phyloP scores from a whole-genome alignment of 2,329 filamentous ascomycete species.

The Trichoderma sp. region DNA sequence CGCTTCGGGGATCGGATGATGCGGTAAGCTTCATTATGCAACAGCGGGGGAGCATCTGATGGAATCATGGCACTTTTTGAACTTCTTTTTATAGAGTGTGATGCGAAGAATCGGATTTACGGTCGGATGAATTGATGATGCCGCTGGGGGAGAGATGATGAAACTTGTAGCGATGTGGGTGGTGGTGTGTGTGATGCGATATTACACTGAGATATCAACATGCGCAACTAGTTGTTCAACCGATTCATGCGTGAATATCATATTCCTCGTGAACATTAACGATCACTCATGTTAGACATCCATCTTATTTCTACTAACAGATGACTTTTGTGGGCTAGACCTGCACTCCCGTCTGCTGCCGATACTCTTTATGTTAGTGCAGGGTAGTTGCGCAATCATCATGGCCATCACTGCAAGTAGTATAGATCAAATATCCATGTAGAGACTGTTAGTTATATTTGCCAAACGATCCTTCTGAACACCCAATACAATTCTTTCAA shows the following conservation, averaged over 20 bases:
- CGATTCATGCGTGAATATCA: not conserved
- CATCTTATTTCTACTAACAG: not conserved
- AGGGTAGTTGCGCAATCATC: not conserved
- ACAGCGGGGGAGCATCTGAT: not conserved
- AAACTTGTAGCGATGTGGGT: not conserved
- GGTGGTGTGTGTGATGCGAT: not conserved
- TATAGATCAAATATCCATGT: too few species aligned
- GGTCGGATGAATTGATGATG: not conserved
- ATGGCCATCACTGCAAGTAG: not conserved
- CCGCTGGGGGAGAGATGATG: not conserved
- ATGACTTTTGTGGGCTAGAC: not conserved
- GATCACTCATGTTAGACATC: not conserved
- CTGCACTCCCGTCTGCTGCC: not conserved
- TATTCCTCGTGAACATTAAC: not conserved
- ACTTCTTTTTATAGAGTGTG: not conserved
- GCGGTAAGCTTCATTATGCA: not conserved
- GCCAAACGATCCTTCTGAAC: rapidly evolving
- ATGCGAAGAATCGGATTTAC: too few species aligned
- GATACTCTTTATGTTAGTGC: not conserved
- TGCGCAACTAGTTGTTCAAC: not conserved
- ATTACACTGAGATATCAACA: not conserved
- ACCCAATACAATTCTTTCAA: rapidly evolving
- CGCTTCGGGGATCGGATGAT: not conserved
- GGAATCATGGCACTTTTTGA: not conserved
- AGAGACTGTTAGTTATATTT: not conserved